Evolutionary conservation across 192 early-diverging fungal genomes (phyloP), one percentile per base, ranked within the genome.

Genomic region (Entomortierella chlamydospora): DNA sequence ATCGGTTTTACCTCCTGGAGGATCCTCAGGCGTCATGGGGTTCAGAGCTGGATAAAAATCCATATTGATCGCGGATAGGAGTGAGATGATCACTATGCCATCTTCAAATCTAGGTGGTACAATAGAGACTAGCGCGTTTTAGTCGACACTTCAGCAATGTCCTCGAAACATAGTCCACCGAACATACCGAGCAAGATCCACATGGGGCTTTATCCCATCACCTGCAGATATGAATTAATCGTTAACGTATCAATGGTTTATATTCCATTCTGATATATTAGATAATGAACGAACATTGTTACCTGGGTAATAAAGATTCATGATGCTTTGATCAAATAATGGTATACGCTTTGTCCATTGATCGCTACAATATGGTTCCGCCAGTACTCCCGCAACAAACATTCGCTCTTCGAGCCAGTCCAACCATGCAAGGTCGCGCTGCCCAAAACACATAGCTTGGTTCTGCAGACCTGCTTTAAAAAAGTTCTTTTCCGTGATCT

Each of bases 261-360:
- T n/a, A n/a, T n/a, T n/a, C n/a, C n/a, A n/a, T n/a, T n/a, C n/a
- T n/a, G n/a, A n/a, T n/a, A n/a, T n/a, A n/a, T n/a, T n/a, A n/a
- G n/a, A n/a, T n/a, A n/a, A n/a, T n/a, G n/a, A 26, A 41, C 4
- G 28, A 7, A 22, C 25, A 31, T 4, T 54, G 52, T 55, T 64
- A 79, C 76, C 76, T 59, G 68, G 81, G 22, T 64, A 57, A 61
- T 87, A 87, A 6, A 85, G 55, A 56, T 87, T 87, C 33, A 84
- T 64, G 39, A 87, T 87, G 12, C 82, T 83, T 59, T 87, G 86
- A 72, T 87, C 82, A 56, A 87, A 87, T n/a, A 87, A 51, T 6
- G 86, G 86, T 25, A 34, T 9, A 1, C 86, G 53, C 4, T 57
- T 22, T 12, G 80, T 73, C 45, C 79, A 64, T 41, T 41, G 22